Evolutionary conservation across 495 filamentous ascomycete genomes (phyloP), one percentile per base, ranked within the genome.

Genomic region (Staphylotrichum longicolle): DNA sequence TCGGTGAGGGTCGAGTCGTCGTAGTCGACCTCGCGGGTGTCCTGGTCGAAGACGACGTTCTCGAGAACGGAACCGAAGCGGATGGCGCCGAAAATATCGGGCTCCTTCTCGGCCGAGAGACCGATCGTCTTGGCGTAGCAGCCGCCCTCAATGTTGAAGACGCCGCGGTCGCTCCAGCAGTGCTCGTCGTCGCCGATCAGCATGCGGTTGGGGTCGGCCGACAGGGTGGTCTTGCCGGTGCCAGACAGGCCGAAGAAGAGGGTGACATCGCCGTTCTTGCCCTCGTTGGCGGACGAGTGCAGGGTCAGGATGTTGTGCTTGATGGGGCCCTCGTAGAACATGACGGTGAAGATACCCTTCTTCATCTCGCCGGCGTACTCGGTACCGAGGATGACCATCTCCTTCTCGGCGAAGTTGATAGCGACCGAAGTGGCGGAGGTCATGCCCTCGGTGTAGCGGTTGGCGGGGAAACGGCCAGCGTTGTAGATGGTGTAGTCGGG

Each of bases 291-390:
- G 30, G 92, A 96, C 20, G 92, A 96, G 85, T 96, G 94, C 55
- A 98, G 87, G 53, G 94, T 98, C 52, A 98, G 82, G 65, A 98
- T 93, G 77, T 98, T 96, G 85, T 98, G 94, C 85, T 96, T 97
- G 63, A 98, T 88, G 57, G 94, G 94, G 90, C 97, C 97, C 83
- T 98, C 94, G 82, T 98, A 98, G 84, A 97, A 98, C 68, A 98
- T 84, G 62, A 98, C 91, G 54, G 94, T 98, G 85, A 98, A 98
- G 78, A 98, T 83, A 74, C 94, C 95, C 86, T 98, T 98, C 86
- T 98, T 98, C 94, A 98, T 98, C 85, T 97, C 93, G 70, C 94
- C 94, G 62, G 94, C 94, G 74, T 98, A 98, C 83, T 98, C 94
- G 44, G 94, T 98, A 72, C 94, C 94, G 54, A 98, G 86, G 77